These are phyloP conservation scores for Tilletia horrida DNA, from an alignment of 1,284 basidiomycete genomes.

Conservation along the genomic window DNA sequence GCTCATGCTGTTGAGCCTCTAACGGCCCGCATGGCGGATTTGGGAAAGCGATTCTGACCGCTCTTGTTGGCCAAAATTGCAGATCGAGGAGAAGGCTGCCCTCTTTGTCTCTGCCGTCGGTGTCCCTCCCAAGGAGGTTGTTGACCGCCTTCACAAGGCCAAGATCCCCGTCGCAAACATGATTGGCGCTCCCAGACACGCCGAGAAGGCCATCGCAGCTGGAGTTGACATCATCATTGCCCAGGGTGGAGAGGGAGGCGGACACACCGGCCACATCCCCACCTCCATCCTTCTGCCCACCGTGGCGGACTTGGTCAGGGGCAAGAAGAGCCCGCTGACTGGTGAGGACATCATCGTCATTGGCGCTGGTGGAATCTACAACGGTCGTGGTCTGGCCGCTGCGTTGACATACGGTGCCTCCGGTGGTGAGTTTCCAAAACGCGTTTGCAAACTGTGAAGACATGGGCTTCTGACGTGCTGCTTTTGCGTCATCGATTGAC, in stretches of 20 bases:
- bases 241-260: slow-evolving; percentile 50
- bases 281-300: slow-evolving; percentile 41
- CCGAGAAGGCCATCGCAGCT: slow-evolving; percentile 42
- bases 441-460: not conserved
- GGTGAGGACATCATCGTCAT: slow-evolving; percentile 45
- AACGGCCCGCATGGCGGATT: too few species aligned
- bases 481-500: too few species aligned
- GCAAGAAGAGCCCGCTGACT: slow-evolving; percentile 43
- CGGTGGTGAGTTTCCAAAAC: slow-evolving; percentile 21
- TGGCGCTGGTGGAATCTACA: slow-evolving; percentile 45
- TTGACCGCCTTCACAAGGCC: slow-evolving; percentile 42
- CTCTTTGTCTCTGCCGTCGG: slow-evolving; percentile 50
- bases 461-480: not conserved
- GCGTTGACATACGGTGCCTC: slow-evolving; percentile 41
- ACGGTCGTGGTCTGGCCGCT: slow-evolving; percentile 44
- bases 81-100: slow-evolving; percentile 40
- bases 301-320: slow-evolving; percentile 43
- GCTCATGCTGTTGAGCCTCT: too few species aligned
- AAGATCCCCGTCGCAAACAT: slow-evolving; percentile 59
- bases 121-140: slow-evolving; percentile 43
- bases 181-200: slow-evolving; percentile 62
- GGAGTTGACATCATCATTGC: slow-evolving; percentile 50
- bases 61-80: not conserved
- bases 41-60: too few species aligned
- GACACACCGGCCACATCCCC: slow-evolving; percentile 49